phyloP scores from a whole-genome alignment of 1,284 basidiomycete species.

The Waitea zeae region DNA sequence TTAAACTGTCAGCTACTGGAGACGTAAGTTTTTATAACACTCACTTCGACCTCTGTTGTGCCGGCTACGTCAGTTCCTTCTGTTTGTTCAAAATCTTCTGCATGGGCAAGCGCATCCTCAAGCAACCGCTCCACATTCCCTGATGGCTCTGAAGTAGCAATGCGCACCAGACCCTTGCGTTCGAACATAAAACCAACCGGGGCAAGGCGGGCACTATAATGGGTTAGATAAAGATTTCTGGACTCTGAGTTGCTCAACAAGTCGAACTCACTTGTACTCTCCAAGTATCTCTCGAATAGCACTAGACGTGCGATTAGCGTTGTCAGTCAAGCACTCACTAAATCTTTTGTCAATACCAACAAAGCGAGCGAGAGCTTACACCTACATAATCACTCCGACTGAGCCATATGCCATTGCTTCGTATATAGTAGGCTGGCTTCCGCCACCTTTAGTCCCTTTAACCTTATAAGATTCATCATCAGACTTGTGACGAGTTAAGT shows the following conservation, averaged over 20 bases:
- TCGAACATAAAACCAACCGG: constrained; percentile 68
- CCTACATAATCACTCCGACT: constrained; percentile 64
- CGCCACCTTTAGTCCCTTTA: constrained; percentile 28
- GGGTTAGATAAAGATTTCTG: constrained; percentile 1
- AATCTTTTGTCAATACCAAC: constrained; percentile 7
- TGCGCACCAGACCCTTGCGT: constrained; percentile 44
- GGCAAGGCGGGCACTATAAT: constrained; percentile 43
- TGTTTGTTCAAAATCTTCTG: constrained; percentile 35
- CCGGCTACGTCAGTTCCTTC: constrained; percentile 13
- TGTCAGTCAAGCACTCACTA: constrained; percentile 69
- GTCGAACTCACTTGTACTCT: constrained; percentile 31
- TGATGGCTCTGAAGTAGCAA: constrained; percentile 25
- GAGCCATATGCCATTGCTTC: constrained; percentile 58
- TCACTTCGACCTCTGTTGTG: constrained; percentile 24
- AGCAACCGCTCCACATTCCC: constrained; percentile 34
- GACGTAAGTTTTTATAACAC: too few relatives aligned
- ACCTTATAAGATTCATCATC: constrained; percentile 19
- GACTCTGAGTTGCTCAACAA: neutral
- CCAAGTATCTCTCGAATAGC: constrained; percentile 45
- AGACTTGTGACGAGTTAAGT: too few relatives aligned
- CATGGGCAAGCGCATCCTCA: constrained; percentile 29
- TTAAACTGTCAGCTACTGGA: too few relatives aligned
- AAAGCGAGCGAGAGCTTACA: constrained; percentile 3
- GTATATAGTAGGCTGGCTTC: constrained; percentile 38
- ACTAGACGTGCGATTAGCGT: constrained; percentile 51